Evolutionary conservation across 1,284 basidiomycete genomes (phyloP).

Genomic region (Boletus semigastroideus): DNA sequence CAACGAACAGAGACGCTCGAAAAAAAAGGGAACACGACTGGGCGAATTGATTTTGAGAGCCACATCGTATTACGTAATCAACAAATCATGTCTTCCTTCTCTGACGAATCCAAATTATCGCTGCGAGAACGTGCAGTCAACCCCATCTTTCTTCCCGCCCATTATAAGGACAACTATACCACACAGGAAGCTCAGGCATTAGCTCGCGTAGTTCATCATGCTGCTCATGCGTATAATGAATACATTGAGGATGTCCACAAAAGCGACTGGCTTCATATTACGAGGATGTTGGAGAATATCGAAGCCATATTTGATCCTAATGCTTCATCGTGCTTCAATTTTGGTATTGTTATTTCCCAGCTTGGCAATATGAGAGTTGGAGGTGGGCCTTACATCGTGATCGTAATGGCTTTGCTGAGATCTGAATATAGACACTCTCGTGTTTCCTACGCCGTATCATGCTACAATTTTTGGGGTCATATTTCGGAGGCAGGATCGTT

Average conservation of each 20-base stretch:
- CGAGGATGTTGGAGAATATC: background rate
- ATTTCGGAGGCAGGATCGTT: background rate
- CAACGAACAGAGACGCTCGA: background rate
- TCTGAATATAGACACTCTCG: background rate
- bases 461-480: background rate
- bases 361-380: background rate
- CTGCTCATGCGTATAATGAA: background rate
- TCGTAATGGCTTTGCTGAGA: background rate
- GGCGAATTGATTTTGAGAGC: too few relatives aligned
- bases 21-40: too few relatives aligned
- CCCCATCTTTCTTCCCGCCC: too few relatives aligned
- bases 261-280: background rate
- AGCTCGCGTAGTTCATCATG: background rate
- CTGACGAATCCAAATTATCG: too few relatives aligned
- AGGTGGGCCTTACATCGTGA: background rate
- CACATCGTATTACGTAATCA: too few relatives aligned
- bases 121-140: too few relatives aligned
- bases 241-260: background rate
- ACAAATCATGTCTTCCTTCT: too few relatives aligned
- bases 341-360: background rate
- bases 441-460: background rate
- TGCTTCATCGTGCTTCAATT: too few relatives aligned
- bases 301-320: background rate
- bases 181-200: too few relatives aligned
- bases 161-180: too few relatives aligned